Conservation (phyloP, 768 basidiomycete genomes). For the Xerocomus spinulosus region DNA sequence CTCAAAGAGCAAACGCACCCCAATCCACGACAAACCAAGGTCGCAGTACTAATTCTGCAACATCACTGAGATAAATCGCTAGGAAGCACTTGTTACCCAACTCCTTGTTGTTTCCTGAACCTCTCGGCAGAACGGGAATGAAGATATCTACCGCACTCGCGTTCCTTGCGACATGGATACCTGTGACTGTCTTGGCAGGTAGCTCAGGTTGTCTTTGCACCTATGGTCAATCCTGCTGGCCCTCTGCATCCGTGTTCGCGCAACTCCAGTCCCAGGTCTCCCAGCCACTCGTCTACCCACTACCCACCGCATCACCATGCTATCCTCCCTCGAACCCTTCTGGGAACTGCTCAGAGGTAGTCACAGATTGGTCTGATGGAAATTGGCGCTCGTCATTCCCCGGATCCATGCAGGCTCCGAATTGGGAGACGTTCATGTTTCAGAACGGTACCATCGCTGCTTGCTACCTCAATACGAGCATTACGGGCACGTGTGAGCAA, state of each 20-base stretch:
- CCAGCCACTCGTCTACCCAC: slow-evolving; percentile 13
- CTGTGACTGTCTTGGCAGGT: not conserved
- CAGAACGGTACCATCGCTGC: slow-evolving; percentile 42
- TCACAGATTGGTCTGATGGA: slow-evolving; percentile 28
- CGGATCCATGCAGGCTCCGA: slow-evolving; percentile 24
- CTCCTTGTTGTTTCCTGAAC: no score
- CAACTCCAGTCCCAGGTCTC: slow-evolving; percentile 16
- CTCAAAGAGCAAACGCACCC: no score
- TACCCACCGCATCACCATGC: slow-evolving; percentile 18
- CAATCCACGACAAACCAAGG: no score
- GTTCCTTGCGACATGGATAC: not conserved
- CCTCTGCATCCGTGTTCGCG: slow-evolving; percentile 9
- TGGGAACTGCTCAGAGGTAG: slow-evolving; percentile 35
- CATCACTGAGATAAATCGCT: no score
- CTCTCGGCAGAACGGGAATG: not conserved
- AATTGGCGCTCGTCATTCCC: slow-evolving; percentile 39
- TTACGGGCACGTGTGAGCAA: slow-evolving; percentile 20
- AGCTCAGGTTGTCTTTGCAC: slow-evolving; percentile 16
- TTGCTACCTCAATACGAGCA: slow-evolving; percentile 30
- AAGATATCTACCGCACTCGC: not conserved
- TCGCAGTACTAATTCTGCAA: no score
- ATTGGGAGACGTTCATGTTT: slow-evolving; percentile 34
- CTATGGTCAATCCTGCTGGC: slow-evolving; percentile 17
- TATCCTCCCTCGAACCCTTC: slow-evolving; percentile 22
- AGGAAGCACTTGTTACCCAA: no score